phyloP scores from a whole-genome alignment of 2,329 filamentous ascomycete genomes.

The Fusarium sp. region DNA sequence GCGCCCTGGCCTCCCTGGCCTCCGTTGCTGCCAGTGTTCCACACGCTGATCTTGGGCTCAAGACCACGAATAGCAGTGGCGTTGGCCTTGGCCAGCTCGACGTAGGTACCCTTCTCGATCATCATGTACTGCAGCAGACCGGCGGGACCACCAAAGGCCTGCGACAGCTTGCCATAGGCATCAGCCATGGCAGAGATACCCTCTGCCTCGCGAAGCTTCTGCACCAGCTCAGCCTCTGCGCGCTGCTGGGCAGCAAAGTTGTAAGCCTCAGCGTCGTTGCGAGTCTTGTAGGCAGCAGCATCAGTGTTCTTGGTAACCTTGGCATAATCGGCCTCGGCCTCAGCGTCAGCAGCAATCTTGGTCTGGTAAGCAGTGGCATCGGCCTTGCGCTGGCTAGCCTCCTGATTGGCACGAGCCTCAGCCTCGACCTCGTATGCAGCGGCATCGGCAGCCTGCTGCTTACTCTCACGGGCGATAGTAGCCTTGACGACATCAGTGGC shows the following conservation, averaged over 20 bases:
- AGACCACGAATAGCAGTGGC: constrained; percentile 80
- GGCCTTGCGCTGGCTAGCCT: constrained; percentile 64
- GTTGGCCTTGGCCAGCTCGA: constrained; percentile 82
- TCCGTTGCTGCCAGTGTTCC: constrained; percentile 77
- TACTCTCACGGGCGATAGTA: constrained; percentile 74
- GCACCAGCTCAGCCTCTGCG: constrained; percentile 70
- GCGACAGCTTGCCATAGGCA: constrained; percentile 79
- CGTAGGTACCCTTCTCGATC: constrained; percentile 85
- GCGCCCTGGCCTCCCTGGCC: constrained; percentile 53
- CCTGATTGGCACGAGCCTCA: constrained; percentile 68
- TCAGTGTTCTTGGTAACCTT: constrained; percentile 80
- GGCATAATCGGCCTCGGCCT: constrained; percentile 70
- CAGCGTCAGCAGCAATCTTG: constrained; percentile 58
- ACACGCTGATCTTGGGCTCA: constrained; percentile 90
- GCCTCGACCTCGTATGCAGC: constrained; percentile 74
- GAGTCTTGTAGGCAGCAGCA: constrained; percentile 63
- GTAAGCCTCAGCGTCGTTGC: constrained; percentile 58
- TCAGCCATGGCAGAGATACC: constrained; percentile 82
- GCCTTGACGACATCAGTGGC: constrained; percentile 84
- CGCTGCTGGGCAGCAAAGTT: constrained; percentile 57
- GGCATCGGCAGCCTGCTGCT: constrained; percentile 76
- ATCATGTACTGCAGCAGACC: constrained; percentile 88
- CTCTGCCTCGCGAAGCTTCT: constrained; percentile 79
- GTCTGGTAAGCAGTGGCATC: constrained; percentile 66
- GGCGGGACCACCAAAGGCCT: constrained; percentile 81